Evolutionary conservation across 805 yeast genomes (phyloP).

Genomic region (Hanseniaspora opuntiae): DNA sequence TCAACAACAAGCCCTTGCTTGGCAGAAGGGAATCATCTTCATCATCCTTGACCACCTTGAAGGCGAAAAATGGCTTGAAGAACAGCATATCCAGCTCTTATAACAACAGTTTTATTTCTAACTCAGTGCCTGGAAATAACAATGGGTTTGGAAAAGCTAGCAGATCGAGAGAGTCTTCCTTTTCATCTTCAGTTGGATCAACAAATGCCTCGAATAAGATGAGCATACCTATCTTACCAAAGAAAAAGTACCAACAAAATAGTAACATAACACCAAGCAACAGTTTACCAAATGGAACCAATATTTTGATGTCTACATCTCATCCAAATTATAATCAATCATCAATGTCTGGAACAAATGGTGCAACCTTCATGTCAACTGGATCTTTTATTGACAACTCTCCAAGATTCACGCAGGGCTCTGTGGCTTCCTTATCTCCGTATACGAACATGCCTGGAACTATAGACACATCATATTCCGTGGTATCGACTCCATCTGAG

Average conservation of each 20-base stretch:
- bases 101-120: background rate
- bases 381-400: slow-evolving; percentile 11
- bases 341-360: background rate
- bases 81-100: background rate
- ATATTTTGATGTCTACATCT: slow-evolving; percentile 7
- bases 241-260: slow-evolving; percentile 16
- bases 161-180: slow-evolving; percentile 23
- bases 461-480: slow-evolving; percentile 3
- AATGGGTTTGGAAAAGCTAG: background rate
- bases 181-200: slow-evolving; percentile 23
- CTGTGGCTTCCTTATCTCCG: slow-evolving; percentile 8
- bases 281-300: background rate
- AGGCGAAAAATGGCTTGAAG: slow-evolving; percentile 4
- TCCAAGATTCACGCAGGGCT: slow-evolving; percentile 7
- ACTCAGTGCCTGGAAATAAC: background rate
- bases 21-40: slow-evolving; percentile 11
- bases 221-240: slow-evolving; percentile 26
- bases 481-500: slow-evolving; percentile 11
- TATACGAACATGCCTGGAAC: background rate
- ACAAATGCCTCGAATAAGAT: slow-evolving; percentile 22
- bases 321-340: slow-evolving; percentile 6
- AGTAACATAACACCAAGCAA: background rate
- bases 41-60: slow-evolving; percentile 11
- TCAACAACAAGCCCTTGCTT: background rate
- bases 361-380: slow-evolving; percentile 6